Base-by-base conservation (phyloP, 768 basidiomycete species). In the Pleurotus platypus region DNA sequence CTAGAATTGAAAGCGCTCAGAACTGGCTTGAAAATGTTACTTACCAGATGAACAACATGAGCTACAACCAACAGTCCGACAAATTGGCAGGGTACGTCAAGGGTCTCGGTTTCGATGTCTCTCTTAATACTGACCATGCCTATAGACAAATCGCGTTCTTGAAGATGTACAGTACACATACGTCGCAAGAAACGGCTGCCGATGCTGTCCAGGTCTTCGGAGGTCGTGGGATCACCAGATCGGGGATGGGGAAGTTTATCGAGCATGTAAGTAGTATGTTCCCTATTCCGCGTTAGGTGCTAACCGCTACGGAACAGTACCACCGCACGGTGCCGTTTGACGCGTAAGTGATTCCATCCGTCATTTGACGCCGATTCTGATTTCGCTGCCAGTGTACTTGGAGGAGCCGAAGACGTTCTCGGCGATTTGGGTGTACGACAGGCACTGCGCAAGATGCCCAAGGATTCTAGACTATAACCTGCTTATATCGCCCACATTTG, bases 21-120 rank as follows among this genome's bases (percentile, higher is more conserved):
- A 80, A 77, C n/a, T 94, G 91, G 92, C 72, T 94, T 15, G 93
- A 95, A 73, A 88, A 82, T 57, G 72, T 95, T 54, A 94, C 92
- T 0, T 88, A 86, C 67, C 92, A 94, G 69, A 93, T 94, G 90
- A 84, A 76, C 62, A 81, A 91, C 56, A 93, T 94, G 92, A 78
- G 77, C 39, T 91, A 92, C 68, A 84, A 84, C 66, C 79, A 92
- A 58, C 89, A 91, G 66, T 83, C 89, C 11, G 68, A 75, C 42
- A 79, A 84, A 58, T 78, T 94, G 20, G 92, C 90, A 48, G 91
- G 90, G 85, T 86, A 37, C 49, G 75, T 63, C 13, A 35, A 11
- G 8, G 9, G 30, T 35, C 4, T 46, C 22, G 24, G 24, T 26
- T 26, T 26, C 24, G 24, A 26, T 26, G 24, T 5, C 5, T 26